Conservation (phyloP, 2,329 filamentous ascomycete species). For the Cercospora sp. region DNA sequence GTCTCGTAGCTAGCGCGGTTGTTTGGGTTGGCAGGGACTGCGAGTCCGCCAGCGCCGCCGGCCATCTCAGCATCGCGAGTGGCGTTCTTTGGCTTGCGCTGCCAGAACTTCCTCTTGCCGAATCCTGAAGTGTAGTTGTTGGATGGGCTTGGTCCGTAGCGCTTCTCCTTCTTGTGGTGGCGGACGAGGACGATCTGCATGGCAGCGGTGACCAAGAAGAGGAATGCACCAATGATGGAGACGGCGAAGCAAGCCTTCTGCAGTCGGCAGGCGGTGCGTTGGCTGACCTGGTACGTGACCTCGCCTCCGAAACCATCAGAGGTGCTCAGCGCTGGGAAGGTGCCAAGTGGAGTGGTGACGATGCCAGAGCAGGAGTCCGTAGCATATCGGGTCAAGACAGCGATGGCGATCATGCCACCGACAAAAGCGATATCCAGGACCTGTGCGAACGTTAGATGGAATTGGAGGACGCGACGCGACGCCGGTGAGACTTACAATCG, state of each 20-base stretch:
- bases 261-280: slow-evolving; percentile 68
- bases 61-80: slow-evolving; percentile 48
- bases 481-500: slow-evolving; percentile 47
- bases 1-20: slow-evolving; percentile 53
- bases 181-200: slow-evolving; percentile 68
- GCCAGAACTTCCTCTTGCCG: slow-evolving; percentile 43
- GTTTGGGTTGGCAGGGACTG: slow-evolving; percentile 36
- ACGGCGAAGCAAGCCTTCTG: slow-evolving; percentile 77
- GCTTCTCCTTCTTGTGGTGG: slow-evolving; percentile 72
- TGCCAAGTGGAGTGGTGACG: slow-evolving; percentile 69
- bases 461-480: not conserved
- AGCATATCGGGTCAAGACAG: slow-evolving; percentile 70
- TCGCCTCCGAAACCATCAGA: slow-evolving; percentile 53
- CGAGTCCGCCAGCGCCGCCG: slow-evolving; percentile 34
- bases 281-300: slow-evolving; percentile 48
- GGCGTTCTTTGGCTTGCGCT: slow-evolving; percentile 38
- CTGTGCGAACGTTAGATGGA: slow-evolving; percentile 1
- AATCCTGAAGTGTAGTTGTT: slow-evolving; percentile 68
- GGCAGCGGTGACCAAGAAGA: slow-evolving; percentile 72
- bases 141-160: slow-evolving; percentile 63
- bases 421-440: slow-evolving; percentile 75
- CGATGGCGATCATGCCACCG: slow-evolving; percentile 78
- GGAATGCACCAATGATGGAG: slow-evolving; percentile 73
- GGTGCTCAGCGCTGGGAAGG: slow-evolving; percentile 55
- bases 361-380: slow-evolving; percentile 63